phyloP scores from a whole-genome alignment of 2,329 filamentous ascomycete species.

The Cladosporium sp. region DNA sequence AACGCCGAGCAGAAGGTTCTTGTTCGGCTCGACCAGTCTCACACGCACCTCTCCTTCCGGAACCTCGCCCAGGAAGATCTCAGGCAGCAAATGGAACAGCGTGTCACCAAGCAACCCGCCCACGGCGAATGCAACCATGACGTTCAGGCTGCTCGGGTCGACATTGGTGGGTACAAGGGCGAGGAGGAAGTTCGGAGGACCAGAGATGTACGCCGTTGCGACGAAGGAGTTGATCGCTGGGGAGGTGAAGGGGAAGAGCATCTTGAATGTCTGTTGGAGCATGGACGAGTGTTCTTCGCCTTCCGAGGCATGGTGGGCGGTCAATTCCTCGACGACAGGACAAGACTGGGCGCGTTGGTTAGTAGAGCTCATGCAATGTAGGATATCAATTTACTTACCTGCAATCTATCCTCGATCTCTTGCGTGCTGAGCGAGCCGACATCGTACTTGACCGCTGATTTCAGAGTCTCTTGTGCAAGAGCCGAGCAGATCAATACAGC shows the following conservation, averaged over 20 bases:
- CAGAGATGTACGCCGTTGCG: slow-evolving; percentile 94
- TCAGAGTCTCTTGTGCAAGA: slow-evolving; percentile 5
- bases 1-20: slow-evolving; percentile 82
- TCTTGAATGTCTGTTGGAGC: slow-evolving; percentile 69
- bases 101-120: slow-evolving; percentile 92
- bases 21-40: slow-evolving; percentile 91
- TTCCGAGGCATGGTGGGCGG: slow-evolving; percentile 65
- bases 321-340: slow-evolving; percentile 73
- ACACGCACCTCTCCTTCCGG: slow-evolving; percentile 58
- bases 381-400: slow-evolving; percentile 45
- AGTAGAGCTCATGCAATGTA: not conserved
- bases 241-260: slow-evolving; percentile 74
- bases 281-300: slow-evolving; percentile 61
- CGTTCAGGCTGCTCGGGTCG: slow-evolving; percentile 81
- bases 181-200: slow-evolving; percentile 90
- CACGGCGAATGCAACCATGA: slow-evolving; percentile 98
- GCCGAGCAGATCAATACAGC: slow-evolving; percentile 3
- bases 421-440: slow-evolving; percentile 45
- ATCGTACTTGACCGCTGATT: slow-evolving; percentile 11
- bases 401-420: slow-evolving; percentile 70
- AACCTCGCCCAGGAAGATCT: slow-evolving; percentile 95
- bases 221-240: slow-evolving; percentile 93
- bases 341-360: slow-evolving; percentile 59
- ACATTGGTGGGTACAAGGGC: slow-evolving; percentile 93
- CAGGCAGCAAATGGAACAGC: slow-evolving; percentile 89